Percentiles rank a stretch among this genome's conserved stretches.
Conservation (phyloP, 805 yeast genomes). For the Torulaspora microellipsoides region DNA sequence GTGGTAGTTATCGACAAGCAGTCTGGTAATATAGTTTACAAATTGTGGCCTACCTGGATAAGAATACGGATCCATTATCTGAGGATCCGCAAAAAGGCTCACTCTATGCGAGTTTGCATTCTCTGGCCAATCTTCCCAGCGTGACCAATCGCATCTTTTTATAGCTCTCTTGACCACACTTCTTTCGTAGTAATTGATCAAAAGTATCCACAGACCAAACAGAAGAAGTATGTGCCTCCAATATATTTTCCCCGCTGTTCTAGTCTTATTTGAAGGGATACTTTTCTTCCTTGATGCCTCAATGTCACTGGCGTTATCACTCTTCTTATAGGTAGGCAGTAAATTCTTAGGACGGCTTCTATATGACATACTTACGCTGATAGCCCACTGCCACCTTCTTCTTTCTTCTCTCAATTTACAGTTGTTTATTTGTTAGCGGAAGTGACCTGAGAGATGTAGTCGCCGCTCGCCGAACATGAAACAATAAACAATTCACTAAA, state of each 20-base stretch:
- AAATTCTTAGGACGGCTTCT: constrained; percentile 12
- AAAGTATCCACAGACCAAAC: constrained; percentile 39
- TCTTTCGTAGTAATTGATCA: constrained; percentile 53
- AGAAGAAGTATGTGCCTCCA: constrained; percentile 28
- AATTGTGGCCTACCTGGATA: constrained; percentile 65
- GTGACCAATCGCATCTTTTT: constrained; percentile 53
- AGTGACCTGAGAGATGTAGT: too few species aligned
- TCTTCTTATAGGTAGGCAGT: constrained; percentile 3
- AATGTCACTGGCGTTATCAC: constrained; percentile 4
- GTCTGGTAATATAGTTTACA: constrained; percentile 51
- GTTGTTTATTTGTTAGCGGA: constrained; percentile 3
- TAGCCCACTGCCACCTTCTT: not conserved
- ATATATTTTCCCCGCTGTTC: constrained; percentile 8
- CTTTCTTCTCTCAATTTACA: not conserved
- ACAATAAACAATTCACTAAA: too few species aligned
- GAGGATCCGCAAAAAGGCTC: constrained; percentile 86
- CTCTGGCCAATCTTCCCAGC: constrained; percentile 58
- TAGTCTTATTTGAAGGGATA: not conserved
- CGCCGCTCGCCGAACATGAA: too few species aligned
- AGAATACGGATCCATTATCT: constrained; percentile 81
- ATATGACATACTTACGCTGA: constrained; percentile 6
- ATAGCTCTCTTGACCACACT: constrained; percentile 44
- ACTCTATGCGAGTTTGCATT: constrained; percentile 44
- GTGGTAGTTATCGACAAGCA: constrained; percentile 72
- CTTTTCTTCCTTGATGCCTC: constrained; percentile 2